Conservation (phyloP, 2,329 filamentous ascomycete species). For the Phyllosticta capitalensis region DNA sequence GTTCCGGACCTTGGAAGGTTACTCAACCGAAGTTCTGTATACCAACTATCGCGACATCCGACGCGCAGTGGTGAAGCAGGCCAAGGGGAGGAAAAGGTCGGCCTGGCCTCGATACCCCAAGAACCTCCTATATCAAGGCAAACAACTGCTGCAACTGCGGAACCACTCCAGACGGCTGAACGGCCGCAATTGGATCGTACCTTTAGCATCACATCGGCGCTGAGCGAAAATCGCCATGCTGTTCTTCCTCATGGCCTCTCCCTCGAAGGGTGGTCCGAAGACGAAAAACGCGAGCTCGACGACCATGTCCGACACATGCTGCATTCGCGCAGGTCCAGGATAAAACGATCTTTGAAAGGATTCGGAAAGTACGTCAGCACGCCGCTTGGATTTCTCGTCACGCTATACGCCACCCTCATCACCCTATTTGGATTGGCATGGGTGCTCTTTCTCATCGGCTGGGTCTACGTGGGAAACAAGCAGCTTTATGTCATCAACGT, state of each 20-base stretch:
- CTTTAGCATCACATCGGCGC: slow-evolving; percentile 35
- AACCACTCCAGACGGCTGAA: background rate
- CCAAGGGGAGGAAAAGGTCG: background rate
- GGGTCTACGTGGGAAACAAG: slow-evolving; percentile 65
- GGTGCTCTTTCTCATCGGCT: slow-evolving; percentile 84
- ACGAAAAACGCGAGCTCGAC: slow-evolving; percentile 68
- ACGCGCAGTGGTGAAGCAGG: background rate
- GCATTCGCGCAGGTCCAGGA: slow-evolving; percentile 68
- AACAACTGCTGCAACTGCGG: background rate
- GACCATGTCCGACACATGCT: slow-evolving; percentile 83
- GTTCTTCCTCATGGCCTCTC: slow-evolving; percentile 66
- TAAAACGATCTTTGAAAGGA: slow-evolving; percentile 69
- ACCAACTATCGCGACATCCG: slow-evolving; percentile 45
- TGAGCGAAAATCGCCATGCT: slow-evolving; percentile 66
- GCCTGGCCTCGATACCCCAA: background rate
- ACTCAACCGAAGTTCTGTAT: slow-evolving; percentile 70
- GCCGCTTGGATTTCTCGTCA: slow-evolving; percentile 74
- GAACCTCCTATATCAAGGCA: slow-evolving; percentile 9
- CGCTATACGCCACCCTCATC: slow-evolving; percentile 71
- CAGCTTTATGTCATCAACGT: slow-evolving; percentile 48
- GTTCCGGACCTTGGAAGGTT: slow-evolving; percentile 68
- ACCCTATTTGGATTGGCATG: slow-evolving; percentile 78
- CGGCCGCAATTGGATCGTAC: slow-evolving; percentile 2
- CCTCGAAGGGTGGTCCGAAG: slow-evolving; percentile 63
- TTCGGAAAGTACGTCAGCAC: slow-evolving; percentile 70